Base-by-base conservation (phyloP, 257 asterid species). In the Gynochthodes officinalis region DNA sequence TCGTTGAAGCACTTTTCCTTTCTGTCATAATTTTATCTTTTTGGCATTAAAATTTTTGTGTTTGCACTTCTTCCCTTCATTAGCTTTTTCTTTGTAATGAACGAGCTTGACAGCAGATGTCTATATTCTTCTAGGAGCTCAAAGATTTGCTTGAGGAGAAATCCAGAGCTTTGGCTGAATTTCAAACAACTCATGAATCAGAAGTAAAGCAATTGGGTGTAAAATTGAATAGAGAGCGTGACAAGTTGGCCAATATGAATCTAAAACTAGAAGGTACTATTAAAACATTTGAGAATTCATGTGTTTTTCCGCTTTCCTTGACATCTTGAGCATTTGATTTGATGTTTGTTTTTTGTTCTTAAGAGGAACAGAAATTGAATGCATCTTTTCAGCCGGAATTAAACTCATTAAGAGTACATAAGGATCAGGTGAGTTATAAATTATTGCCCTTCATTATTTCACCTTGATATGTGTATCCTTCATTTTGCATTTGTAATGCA, bases 291-390 rank as follows among this genome's bases (percentile, higher is more conserved):
- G 67, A 77, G 25, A 40, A 23, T 59, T 43, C 43, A 14, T 8
- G 32, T 32, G 7, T 49, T 25, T 49, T 33, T 46, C 18, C 12
- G 4, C 19, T 37, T 63, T 16, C 68, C 30, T 15, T 46, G 53
- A 15, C 18, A 46, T 13, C 49, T 69, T 55, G 21, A 65, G 10
- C 23, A 37, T 70, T 63, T 67, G 42, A 30, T 52, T 58, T 64
- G 73, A 75, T 82, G 42, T 33, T 53, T 81, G 71, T 79, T 73
- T 80, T 59, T 75, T 42, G 77, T 75, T 78, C 78, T 65, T 82
- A 95, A n/a, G 99, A 90, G 85, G 98, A 90, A 86, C 92, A 89
- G 94, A 92, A 82, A 84, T 77, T 86, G 86, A 88, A 80, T 69
- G 84, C 75, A 64, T 84, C 87, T 46, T 64, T 84, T 76, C 98